phyloP scores from a whole-genome alignment of 2,329 filamentous ascomycete genomes.

The Colletotrichum sp. region DNA sequence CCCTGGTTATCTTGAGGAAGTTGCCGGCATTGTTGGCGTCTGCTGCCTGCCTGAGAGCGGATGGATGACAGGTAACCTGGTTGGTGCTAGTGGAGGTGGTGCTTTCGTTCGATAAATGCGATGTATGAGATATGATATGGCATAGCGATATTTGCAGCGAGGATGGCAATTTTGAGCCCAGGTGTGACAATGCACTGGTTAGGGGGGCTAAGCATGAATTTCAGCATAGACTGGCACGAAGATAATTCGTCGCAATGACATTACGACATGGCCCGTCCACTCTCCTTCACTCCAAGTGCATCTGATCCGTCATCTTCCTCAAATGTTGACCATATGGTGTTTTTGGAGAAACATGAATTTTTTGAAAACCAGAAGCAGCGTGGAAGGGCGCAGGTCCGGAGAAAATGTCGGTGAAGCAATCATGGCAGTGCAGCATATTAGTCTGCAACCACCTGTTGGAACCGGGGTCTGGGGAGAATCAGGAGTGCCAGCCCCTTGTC shows the following conservation, averaged over 20 bases:
- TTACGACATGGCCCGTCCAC: not conserved
- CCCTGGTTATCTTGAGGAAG: slow-evolving; percentile 67
- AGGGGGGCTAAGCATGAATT: not conserved
- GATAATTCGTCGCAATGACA: not conserved
- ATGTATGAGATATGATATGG: not conserved
- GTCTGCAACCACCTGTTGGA: not conserved
- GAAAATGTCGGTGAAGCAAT: not conserved
- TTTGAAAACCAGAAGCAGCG: not conserved
- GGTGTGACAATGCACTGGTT: not conserved
- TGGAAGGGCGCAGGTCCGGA: not conserved
- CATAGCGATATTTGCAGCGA: not conserved
- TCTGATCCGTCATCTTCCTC: not conserved
- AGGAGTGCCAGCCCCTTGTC: not conserved
- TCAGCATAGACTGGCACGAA: not conserved
- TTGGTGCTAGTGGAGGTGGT: slow-evolving; percentile 68
- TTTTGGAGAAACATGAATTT: not conserved
- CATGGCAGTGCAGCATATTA: not conserved
- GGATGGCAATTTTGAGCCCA: not conserved
- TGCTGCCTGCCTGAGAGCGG: slow-evolving; percentile 68
- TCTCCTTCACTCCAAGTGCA: not conserved
- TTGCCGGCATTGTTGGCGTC: slow-evolving; percentile 75
- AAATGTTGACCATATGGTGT: not conserved
- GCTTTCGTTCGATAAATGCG: slow-evolving; percentile 9
- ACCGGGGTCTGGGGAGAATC: not conserved
- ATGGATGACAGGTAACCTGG: slow-evolving; percentile 74